phyloP scores from a whole-genome alignment of 2,329 filamentous ascomycete genomes.

The Cladobotryum protrusum region DNA sequence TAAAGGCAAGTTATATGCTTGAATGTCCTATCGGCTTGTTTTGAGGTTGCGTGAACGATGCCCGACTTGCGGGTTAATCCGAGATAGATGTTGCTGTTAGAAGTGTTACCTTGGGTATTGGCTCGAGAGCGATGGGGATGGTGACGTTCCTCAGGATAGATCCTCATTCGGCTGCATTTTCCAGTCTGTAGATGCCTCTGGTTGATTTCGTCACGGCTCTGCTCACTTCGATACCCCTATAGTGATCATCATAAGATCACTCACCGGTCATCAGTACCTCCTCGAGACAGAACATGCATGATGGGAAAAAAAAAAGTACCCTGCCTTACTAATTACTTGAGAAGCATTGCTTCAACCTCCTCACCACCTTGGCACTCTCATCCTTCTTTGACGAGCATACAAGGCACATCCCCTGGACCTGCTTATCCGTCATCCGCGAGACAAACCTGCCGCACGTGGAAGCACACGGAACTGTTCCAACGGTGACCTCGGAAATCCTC shows the following conservation, averaged over 20 bases:
- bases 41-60: neutral
- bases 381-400: constrained; percentile 19
- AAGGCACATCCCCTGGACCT: constrained; percentile 19
- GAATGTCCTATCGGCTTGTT: neutral
- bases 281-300: too few species aligned
- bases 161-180: constrained; percentile 52
- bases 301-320: too few species aligned
- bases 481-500: constrained; percentile 18
- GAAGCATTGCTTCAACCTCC: constrained; percentile 19
- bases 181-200: constrained; percentile 54
- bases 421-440: constrained; percentile 19
- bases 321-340: constrained; percentile 12
- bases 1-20: constrained; percentile 33
- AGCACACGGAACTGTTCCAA: constrained; percentile 19
- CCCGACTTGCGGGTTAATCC: neutral
- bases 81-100: constrained; percentile 56
- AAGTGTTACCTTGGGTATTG: constrained; percentile 56
- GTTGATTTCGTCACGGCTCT: constrained; percentile 55
- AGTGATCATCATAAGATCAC: constrained; percentile 38
- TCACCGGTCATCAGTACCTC: constrained; percentile 32
- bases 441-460: constrained; percentile 22
- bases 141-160: constrained; percentile 50
- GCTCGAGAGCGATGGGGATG: constrained; percentile 54
- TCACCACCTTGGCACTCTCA: constrained; percentile 16
- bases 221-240: constrained; percentile 53